These are phyloP conservation scores for Aspergillus persii DNA, from an alignment of 2,329 filamentous ascomycete genomes.

Conservation along the genomic window DNA sequence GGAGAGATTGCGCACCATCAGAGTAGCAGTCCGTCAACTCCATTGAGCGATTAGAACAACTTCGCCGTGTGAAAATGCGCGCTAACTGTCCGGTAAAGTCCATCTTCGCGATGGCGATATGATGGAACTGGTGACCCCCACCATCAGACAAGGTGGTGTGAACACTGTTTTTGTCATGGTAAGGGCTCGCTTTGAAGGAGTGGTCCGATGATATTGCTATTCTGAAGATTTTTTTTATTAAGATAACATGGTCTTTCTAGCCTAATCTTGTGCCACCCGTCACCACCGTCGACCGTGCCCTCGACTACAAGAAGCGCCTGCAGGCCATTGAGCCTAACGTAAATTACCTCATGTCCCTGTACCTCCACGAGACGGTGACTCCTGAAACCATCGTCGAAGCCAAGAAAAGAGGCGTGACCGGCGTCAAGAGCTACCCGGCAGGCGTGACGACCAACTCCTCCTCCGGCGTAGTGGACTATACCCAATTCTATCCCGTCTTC, in stretches of 20 bases:
- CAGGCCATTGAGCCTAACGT: conserved; percentile 61
- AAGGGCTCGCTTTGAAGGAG: conserved; percentile 13
- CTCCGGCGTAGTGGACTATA: conserved; percentile 46
- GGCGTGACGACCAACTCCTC: conserved; percentile 60
- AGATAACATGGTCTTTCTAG: conserved; percentile 37
- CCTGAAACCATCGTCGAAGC: conserved; percentile 71
- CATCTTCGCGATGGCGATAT: conserved; percentile 66
- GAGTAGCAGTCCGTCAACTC: background rate
- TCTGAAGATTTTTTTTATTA: background rate
- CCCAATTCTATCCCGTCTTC: conserved; percentile 61
- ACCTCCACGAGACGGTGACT: conserved; percentile 62
- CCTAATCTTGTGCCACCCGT: conserved; percentile 66
- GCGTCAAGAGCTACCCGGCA: conserved; percentile 51
- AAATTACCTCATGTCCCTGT: conserved; percentile 72
- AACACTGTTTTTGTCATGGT: conserved; percentile 60
- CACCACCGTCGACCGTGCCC: conserved; percentile 59
- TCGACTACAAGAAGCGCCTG: conserved; percentile 65
- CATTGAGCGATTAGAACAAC: background rate
- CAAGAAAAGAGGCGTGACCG: conserved; percentile 68
- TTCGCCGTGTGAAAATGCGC: background rate
- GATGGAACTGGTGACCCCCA: conserved; percentile 58
- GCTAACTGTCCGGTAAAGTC: conserved; percentile 40
- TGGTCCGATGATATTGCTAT: background rate
- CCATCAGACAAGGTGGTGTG: conserved; percentile 61
- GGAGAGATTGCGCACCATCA: background rate